Base-by-base conservation (phyloP, 805 yeast species). In the Saccharomycopsis babjevae region DNA sequence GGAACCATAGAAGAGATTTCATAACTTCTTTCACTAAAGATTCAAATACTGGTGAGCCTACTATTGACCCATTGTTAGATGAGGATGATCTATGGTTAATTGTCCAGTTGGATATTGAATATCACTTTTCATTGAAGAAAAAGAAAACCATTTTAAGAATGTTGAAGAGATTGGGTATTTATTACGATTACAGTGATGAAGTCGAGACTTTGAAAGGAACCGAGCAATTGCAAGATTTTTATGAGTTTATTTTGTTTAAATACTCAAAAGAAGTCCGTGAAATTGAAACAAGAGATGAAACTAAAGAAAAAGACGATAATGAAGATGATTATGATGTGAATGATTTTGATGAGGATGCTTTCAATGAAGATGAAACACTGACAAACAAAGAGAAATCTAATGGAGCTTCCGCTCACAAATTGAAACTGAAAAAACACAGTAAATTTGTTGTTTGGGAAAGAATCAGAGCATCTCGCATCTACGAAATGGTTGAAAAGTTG, bases 21-120 rank as follows among this genome's bases (percentile, higher is more conserved):
- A 77, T 90, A 20, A 75, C 88, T 62, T 77, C 77, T 67, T 80
- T 89, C 10, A 79, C 79, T 50, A 82, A 82, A 36, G 70, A 72
- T 1, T 74, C 79, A 11, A 76, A 75, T 62, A 75, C 75, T 57
- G 76, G 72, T 25, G 71, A 73, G 34, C 75, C 77, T 1, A 64
- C 64, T 8, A 70, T 68, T 28, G 63, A 77, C 65, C 81, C 80
- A 64, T 71, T 85, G 56, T 74, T 88, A 60, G 81, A 77, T 59
- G 96, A 88, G 73, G 92, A 89, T 73, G 97, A 92, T 70, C 76
- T 94, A 63, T 94, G 99, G 99, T 82, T 92, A 69, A 86, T 93
- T 65, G 85, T 90, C 15, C 88, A 83, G 65, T 78, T 91, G 59
- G 98, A 93, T 71, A 79, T 91, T 65, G 97, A 90, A 66, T 94